These are phyloP conservation scores for Chlamydomonas reinhardtii DNA, from an alignment of 163 green algal species.

Conservation along the genomic window DNA sequence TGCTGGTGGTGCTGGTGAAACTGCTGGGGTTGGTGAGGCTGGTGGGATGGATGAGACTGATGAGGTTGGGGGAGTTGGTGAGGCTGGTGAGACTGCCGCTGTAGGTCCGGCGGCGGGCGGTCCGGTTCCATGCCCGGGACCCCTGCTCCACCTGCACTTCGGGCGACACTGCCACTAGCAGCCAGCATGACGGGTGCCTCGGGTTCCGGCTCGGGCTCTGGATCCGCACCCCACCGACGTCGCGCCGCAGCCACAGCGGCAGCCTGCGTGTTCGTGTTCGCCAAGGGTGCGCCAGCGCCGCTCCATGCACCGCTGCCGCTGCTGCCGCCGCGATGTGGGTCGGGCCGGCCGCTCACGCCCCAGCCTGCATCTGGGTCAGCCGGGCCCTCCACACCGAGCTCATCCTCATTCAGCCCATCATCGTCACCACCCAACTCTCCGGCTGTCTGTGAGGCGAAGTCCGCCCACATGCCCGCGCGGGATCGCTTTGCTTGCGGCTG, in stretches of 20 bases:
- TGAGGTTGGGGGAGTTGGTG: too few relatives aligned
- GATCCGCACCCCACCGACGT: neutral
- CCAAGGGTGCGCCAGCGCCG: too few relatives aligned
- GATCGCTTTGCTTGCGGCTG: neutral
- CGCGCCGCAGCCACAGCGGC: too few relatives aligned
- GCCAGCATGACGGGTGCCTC: too few relatives aligned
- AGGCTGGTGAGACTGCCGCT: too few relatives aligned
- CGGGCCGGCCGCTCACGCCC: neutral
- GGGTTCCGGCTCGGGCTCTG: too few relatives aligned
- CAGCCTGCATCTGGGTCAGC: conserved; percentile 6
- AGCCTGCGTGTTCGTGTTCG: too few relatives aligned
- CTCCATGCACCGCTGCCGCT: too few relatives aligned
- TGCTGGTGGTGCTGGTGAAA: neutral
- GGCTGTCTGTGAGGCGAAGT: neutral
- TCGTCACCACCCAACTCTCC: neutral
- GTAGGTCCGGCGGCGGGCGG: too few relatives aligned
- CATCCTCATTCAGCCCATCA: neutral
- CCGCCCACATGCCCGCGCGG: neutral
- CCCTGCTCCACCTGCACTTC: neutral
- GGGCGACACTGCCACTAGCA: too few relatives aligned
- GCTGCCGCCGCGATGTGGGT: neutral
- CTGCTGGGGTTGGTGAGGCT: neutral
- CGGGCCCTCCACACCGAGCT: neutral
- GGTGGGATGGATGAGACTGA: too few relatives aligned
- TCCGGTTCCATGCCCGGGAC: too few relatives aligned